Evolutionary conservation across 768 basidiomycete genomes (phyloP), one percentile per base, ranked within the genome.

Genomic region (Phaffia australis): DNA sequence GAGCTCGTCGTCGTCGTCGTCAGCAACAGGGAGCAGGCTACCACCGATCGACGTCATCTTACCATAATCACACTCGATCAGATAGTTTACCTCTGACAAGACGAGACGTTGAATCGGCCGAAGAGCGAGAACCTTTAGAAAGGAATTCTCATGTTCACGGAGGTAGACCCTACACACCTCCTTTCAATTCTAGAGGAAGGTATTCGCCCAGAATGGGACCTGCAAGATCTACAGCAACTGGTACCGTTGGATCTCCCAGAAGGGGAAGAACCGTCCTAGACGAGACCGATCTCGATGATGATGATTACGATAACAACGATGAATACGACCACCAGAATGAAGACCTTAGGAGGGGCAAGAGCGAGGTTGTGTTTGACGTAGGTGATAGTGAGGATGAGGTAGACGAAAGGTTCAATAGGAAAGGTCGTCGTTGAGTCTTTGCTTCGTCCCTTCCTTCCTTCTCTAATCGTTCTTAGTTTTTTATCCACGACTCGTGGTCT

Each of bases 1-100:
- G 89, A 50, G 72, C 81, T 21, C 80, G 85, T 51, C 77, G 79
- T 48, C 70, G 71, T 21, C 49, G 70, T n/a, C 27, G 50, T 74
- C 27, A 58, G 70, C 48, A 46, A 60, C n/a, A 29, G 60, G 30
- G 50, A 52, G 66, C 35, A 42, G 72, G 64, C 76, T 81, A 66
- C 19, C 51, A 8, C 16, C 16, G 49, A 30, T 30, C 59, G 29
- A 14, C 59, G 47, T 15, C 56, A n/a, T 11, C 35, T 25, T 8
- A 14, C 5, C 59, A 42, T 2, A 21, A 42, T 49, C 56, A 57
- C 35, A 29, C 25, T 54, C 50, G 51, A 21, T 35, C 23, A 32
- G 30, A 56, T 32, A 32, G 59, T n/a, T 55, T 66, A 11, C 65
- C 65, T 0, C 65, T 66, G 25, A 61, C 59, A 21, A 35, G 65